Conservation (phyloP, 768 basidiomycete species). For the Exsudoporus frostii region DNA sequence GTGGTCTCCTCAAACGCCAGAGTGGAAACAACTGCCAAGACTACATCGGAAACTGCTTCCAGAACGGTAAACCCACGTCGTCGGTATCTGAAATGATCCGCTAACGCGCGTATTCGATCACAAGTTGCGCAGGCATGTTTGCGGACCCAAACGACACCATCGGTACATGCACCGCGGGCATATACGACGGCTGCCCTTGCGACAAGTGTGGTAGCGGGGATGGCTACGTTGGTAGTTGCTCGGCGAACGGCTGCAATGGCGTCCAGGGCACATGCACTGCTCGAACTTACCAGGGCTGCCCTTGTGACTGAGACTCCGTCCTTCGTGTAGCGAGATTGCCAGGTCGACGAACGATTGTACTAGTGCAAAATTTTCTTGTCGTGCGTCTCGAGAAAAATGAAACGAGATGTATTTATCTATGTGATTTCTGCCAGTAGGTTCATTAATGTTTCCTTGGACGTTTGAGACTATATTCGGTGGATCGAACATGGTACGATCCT, state of each 20-base stretch:
- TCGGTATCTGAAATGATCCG: not conserved
- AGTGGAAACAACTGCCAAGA: not conserved
- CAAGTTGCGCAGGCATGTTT: not conserved
- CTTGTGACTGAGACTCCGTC: no score
- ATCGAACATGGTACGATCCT: no score
- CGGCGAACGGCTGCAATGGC: not conserved
- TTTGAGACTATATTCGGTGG: no score
- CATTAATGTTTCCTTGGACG: no score
- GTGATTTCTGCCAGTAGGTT: no score
- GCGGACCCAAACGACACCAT: not conserved
- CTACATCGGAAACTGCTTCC: not conserved
- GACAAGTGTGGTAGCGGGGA: not conserved
- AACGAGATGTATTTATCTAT: no score
- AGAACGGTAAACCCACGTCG: not conserved
- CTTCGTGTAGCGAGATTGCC: no score
- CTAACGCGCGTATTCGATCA: not conserved
- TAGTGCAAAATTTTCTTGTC: no score
- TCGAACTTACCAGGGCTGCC: no score
- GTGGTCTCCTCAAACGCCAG: not conserved
- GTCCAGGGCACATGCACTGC: not conserved
- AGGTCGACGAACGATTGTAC: no score
- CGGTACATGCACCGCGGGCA: not conserved
- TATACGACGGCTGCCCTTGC: conserved; percentile 1
- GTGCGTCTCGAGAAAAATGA: no score
- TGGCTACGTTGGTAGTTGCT: not conserved